Conservation (phyloP, 257 asterid species). For the Rubia yunnanensis region DNA sequence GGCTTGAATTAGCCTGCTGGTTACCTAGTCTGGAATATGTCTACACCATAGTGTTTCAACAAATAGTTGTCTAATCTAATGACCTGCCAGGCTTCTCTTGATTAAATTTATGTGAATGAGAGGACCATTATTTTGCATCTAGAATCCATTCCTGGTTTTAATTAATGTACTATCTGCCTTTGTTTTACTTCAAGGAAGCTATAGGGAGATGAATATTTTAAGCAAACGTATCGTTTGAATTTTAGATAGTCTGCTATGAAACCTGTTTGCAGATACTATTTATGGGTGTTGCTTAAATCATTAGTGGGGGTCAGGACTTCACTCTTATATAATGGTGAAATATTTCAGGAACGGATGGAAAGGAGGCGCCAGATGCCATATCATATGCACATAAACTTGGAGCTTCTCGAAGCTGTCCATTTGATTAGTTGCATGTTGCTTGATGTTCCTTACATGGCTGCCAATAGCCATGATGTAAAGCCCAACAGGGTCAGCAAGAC, state of each 20-base stretch:
- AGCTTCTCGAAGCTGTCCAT: slow-evolving; percentile 97
- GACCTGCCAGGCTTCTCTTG: neutral
- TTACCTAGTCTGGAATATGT: neutral
- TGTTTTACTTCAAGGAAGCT: neutral
- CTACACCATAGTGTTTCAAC: neutral
- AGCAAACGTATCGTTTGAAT: neutral
- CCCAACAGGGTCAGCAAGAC: slow-evolving; percentile 79
- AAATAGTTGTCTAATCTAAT: neutral
- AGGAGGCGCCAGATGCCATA: slow-evolving; percentile 98
- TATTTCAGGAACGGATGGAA: slow-evolving; percentile 73
- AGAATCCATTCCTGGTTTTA: neutral
- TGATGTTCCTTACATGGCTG: slow-evolving; percentile 98
- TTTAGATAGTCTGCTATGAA: neutral
- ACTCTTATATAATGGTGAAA: neutral
- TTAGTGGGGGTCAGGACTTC: neutral
- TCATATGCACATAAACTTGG: slow-evolving; percentile 96
- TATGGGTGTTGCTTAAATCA: neutral
- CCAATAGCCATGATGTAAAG: slow-evolving; percentile 68
- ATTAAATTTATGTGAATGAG: neutral
- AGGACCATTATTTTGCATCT: neutral
- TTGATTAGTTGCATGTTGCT: slow-evolving; percentile 83
- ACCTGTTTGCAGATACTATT: neutral
- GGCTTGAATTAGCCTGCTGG: neutral
- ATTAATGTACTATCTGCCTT: neutral
- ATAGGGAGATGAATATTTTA: neutral